These are phyloP conservation scores for Olyra latifolia DNA, from an alignment of 176 grass and related monocot species.

Conservation along the genomic window DNA sequence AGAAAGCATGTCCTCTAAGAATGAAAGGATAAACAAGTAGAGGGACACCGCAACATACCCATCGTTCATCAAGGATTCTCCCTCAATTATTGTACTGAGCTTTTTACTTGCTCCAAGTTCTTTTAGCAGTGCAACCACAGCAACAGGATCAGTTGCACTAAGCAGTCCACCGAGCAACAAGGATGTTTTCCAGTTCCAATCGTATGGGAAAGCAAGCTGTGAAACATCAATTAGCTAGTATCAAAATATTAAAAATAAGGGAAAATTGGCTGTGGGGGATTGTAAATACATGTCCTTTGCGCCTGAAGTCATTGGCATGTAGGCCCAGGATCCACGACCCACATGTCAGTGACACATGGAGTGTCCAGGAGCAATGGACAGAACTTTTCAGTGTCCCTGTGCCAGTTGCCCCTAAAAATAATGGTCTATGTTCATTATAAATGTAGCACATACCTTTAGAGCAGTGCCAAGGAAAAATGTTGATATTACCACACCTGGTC, in stretches of 20 bases:
- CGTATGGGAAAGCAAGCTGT: slow-evolving; percentile 81
- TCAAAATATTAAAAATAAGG: neutral
- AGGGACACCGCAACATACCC: slow-evolving; percentile 47
- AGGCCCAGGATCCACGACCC: no score
- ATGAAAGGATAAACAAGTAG: neutral
- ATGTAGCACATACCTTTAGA: slow-evolving; percentile 56
- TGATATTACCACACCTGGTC: slow-evolving; percentile 84
- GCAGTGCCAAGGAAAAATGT: slow-evolving; percentile 65
- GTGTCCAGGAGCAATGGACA: no score
- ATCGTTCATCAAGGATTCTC: slow-evolving; percentile 94
- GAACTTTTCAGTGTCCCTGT: no score
- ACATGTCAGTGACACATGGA: no score
- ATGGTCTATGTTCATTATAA: neutral
- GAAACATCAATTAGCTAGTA: slow-evolving; percentile 21
- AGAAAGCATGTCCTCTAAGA: neutral
- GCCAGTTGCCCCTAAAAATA: neutral
- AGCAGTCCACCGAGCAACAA: slow-evolving; percentile 85
- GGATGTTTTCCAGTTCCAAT: slow-evolving; percentile 94
- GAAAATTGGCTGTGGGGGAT: no score
- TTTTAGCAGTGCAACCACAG: slow-evolving; percentile 88
- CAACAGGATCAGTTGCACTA: slow-evolving; percentile 94
- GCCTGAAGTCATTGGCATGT: no score
- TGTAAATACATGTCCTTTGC: no score
- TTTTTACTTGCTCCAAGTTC: slow-evolving; percentile 96
- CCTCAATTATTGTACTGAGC: slow-evolving; percentile 90